Conservation (phyloP, 306 rosid genomes). For the Quercus gilva region DNA sequence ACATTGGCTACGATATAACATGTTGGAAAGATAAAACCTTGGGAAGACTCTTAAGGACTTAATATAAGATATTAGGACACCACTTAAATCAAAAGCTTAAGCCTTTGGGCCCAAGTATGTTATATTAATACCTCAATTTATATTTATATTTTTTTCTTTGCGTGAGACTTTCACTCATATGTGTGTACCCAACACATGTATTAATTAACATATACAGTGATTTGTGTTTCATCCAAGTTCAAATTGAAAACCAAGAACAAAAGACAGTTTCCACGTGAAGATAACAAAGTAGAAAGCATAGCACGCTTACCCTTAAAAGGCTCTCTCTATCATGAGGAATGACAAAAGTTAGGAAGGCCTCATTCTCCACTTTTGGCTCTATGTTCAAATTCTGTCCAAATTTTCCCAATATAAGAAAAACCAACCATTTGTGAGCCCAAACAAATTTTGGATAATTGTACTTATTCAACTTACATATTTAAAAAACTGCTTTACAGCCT, state of each 20-base stretch:
- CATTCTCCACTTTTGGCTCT: constrained; percentile 71
- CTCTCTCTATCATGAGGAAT: constrained; percentile 79
- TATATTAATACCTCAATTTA: too few species aligned
- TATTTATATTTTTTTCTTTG: too few species aligned
- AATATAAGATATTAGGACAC: too few species aligned
- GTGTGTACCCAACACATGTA: too few species aligned
- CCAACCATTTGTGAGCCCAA: background rate
- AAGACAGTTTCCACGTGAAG: background rate
- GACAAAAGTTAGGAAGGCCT: constrained; percentile 56
- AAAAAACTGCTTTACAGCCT: constrained; percentile 69
- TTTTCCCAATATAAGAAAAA: constrained; percentile 28
- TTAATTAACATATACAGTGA: too few species aligned
- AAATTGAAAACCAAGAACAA: background rate
- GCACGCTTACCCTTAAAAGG: constrained; percentile 42
- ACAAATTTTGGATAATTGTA: constrained; percentile 13
- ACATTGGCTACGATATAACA: too few species aligned
- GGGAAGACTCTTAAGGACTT: too few species aligned
- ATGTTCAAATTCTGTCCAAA: constrained; percentile 66
- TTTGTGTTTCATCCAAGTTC: background rate
- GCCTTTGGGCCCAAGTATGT: too few species aligned
- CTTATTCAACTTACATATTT: constrained; percentile 52
- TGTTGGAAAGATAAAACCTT: too few species aligned
- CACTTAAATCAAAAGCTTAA: too few species aligned
- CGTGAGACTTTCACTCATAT: too few species aligned
- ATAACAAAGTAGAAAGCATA: background rate